A percentile compares a stretch with the other conserved stretches of the same genome.
phyloP scores from a whole-genome alignment of 192 early-diverging fungal species.

The Gigaspora rosea region DNA sequence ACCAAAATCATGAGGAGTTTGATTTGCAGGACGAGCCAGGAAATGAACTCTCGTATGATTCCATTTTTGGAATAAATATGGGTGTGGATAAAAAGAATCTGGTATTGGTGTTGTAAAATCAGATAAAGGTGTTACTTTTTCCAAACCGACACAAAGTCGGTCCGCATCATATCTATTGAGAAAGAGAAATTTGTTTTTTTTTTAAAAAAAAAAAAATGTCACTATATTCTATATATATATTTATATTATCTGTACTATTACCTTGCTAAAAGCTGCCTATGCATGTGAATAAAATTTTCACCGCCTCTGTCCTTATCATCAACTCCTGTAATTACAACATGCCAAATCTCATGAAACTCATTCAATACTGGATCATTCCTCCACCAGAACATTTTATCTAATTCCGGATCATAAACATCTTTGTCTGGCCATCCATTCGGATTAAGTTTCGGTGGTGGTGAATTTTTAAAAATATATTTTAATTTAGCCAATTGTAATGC shows the following conservation, averaged over 20 bases:
- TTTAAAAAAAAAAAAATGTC: too few relatives aligned
- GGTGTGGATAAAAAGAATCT: neutral
- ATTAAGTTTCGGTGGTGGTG: neutral
- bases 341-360: slow-evolving; percentile 17
- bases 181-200: neutral
- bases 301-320: neutral
- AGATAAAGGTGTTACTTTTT: neutral
- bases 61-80: neutral
- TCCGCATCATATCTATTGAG: slow-evolving; percentile 14
- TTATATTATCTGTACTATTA: neutral
- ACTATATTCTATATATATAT: neutral
- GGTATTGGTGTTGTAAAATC: neutral
- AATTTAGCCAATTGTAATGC: too few relatives aligned
- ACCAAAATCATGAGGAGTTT: neutral
- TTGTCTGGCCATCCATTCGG: slow-evolving; percentile 1
- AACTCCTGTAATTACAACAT: neutral
- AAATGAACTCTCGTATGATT: neutral
- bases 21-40: neutral
- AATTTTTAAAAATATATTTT: neutral
- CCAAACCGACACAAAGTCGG: neutral
- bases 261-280: slow-evolving; percentile 1
- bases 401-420: slow-evolving; percentile 7
- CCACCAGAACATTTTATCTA: slow-evolving; percentile 16
- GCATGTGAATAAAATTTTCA: slow-evolving; percentile 18
- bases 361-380: slow-evolving; percentile 11